A percentile compares a stretch with the other conserved stretches of the same genome.
Conservation (phyloP, 1,284 basidiomycete genomes). For the Marasmius fiardii region DNA sequence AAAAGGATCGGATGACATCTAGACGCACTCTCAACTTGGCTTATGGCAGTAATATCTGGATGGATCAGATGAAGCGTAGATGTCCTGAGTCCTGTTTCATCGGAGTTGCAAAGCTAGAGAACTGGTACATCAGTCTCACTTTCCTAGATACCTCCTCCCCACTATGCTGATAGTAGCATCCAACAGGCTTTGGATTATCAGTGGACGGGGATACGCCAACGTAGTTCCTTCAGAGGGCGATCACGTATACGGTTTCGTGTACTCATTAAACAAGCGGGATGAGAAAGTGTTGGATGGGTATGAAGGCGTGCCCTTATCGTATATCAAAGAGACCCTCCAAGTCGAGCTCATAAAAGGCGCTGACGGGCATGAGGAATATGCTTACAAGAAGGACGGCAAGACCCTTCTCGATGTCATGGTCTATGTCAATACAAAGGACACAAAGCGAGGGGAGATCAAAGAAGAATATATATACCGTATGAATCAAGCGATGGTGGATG, state of each 20-base stretch:
- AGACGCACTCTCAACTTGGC: slow-evolving; percentile 35
- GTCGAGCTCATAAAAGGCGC: slow-evolving; percentile 14
- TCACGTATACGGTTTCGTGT: slow-evolving; percentile 41
- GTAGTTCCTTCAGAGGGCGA: slow-evolving; percentile 35
- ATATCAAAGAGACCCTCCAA: slow-evolving; percentile 25
- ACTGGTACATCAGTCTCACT: slow-evolving; percentile 30
- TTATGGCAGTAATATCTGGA: slow-evolving; percentile 48
- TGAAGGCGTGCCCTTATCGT: slow-evolving; percentile 30
- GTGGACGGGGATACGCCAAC: slow-evolving; percentile 37
- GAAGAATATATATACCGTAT: slow-evolving; percentile 41
- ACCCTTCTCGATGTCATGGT: slow-evolving; percentile 27
- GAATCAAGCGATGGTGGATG: slow-evolving; percentile 39
- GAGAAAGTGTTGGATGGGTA: slow-evolving; percentile 30
- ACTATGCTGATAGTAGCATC: neutral
- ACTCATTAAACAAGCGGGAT: slow-evolving; percentile 30
- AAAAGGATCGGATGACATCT: too few species aligned
- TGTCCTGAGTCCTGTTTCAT: slow-evolving; percentile 38
- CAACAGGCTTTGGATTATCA: slow-evolving; percentile 44
- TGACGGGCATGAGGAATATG: neutral
- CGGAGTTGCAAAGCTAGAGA: slow-evolving; percentile 32
- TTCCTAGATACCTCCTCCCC: neutral
- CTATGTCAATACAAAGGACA: slow-evolving; percentile 34
- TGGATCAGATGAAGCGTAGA: slow-evolving; percentile 41
- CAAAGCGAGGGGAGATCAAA: slow-evolving; percentile 26
- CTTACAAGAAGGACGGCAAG: slow-evolving; percentile 8